A percentile compares a stretch with the other conserved stretches of the same genome.
Conservation (phyloP, 202 grass and related monocot genomes). For the Dendrocalamus latiflorus region DNA sequence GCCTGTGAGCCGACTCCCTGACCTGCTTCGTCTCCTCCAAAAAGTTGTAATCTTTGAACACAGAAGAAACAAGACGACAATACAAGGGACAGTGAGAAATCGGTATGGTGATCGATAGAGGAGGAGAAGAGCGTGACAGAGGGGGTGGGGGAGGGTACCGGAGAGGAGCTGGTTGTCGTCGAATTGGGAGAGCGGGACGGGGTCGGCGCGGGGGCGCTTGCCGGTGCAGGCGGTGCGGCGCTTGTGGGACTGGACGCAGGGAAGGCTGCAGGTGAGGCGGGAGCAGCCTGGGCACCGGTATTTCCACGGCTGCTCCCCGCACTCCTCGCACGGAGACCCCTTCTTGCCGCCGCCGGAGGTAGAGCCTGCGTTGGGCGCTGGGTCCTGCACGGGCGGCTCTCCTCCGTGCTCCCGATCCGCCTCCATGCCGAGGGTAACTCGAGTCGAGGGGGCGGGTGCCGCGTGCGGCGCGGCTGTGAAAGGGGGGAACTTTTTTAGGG, state of each 20-base stretch:
- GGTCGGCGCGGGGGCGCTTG: conserved; percentile 68
- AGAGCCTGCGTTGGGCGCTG: background rate
- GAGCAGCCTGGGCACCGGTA: conserved; percentile 86
- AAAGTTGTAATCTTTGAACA: conserved; percentile 56
- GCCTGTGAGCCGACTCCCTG: conserved; percentile 54
- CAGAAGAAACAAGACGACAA: background rate
- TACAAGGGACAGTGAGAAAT: background rate
- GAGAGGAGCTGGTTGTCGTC: conserved; percentile 78
- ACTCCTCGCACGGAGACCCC: conserved; percentile 67
- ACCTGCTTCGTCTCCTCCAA: conserved; percentile 77
- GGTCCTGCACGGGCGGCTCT: background rate
- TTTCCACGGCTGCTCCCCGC: conserved; percentile 79
- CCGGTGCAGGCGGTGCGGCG: conserved; percentile 61
- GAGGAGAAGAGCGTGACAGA: background rate
- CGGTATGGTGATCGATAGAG: background rate
- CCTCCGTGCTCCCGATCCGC: background rate
- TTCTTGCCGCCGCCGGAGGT: conserved; percentile 24
- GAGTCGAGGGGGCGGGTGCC: background rate
- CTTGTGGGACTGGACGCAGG: conserved; percentile 89
- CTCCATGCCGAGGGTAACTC: conserved; percentile 11
- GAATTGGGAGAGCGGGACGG: conserved; percentile 64
- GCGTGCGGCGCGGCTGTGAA: too few species aligned
- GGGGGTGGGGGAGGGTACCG: conserved; percentile 19
- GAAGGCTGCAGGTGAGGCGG: conserved; percentile 76
- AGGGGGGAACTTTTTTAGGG: background rate